phyloP scores from a whole-genome alignment of 805 yeast genomes.

The Cyberlindnera saturnus region DNA sequence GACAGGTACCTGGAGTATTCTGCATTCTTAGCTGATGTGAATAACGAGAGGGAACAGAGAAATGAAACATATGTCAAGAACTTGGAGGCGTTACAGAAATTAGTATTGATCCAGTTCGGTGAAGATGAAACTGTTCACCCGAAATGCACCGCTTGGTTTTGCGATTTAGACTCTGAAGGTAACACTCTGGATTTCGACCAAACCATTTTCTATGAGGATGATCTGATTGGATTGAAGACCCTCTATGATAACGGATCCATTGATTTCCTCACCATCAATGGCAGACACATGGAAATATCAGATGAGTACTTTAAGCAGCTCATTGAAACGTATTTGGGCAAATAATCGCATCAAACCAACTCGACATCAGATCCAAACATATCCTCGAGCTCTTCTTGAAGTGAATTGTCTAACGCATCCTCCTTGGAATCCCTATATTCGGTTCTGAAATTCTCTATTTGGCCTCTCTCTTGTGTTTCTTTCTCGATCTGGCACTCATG shows the following conservation, averaged over 20 bases:
- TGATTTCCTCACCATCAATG: slow-evolving; percentile 46
- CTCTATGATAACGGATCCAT: slow-evolving; percentile 40
- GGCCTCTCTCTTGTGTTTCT: not conserved
- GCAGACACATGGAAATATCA: slow-evolving; percentile 59
- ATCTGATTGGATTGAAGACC: slow-evolving; percentile 52
- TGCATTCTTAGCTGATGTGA: slow-evolving; percentile 54
- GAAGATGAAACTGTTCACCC: slow-evolving; percentile 70
- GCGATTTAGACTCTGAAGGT: slow-evolving; percentile 36
- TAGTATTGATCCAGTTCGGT: slow-evolving; percentile 55
- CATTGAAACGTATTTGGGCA: slow-evolving; percentile 38
- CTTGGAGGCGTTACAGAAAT: slow-evolving; percentile 37
- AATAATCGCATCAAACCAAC: slow-evolving; percentile 5
- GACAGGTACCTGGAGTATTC: slow-evolving; percentile 52
- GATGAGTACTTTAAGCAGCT: slow-evolving; percentile 42
- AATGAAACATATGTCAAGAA: slow-evolving; percentile 38
- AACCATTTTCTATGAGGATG: slow-evolving; percentile 44
- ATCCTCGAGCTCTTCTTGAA: slow-evolving; percentile 10
- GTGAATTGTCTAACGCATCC: slow-evolving; percentile 5
- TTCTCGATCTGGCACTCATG: slow-evolving; percentile 9
- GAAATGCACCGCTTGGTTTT: slow-evolving; percentile 64
- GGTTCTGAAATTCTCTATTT: not conserved
- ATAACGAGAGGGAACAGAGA: slow-evolving; percentile 47
- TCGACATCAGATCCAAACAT: slow-evolving; percentile 22
- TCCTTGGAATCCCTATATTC: not conserved
- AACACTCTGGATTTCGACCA: slow-evolving; percentile 39